Conservation (phyloP, 768 basidiomycete species). For the Amanita rubescens region DNA sequence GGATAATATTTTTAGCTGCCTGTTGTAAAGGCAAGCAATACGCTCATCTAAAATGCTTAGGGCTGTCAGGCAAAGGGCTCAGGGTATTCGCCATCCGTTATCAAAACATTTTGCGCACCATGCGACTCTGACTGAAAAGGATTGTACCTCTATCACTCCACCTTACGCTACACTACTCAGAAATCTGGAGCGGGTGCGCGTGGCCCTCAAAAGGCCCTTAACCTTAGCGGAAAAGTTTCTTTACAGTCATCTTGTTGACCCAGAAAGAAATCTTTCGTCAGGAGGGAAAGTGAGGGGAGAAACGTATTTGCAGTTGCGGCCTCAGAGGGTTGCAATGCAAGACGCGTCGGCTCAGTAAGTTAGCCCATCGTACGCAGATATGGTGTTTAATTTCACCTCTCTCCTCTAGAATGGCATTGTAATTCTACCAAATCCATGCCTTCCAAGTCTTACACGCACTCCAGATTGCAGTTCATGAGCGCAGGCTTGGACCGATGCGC, state of each 20-base stretch:
- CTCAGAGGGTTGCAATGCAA: constrained; percentile 97
- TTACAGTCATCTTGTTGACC: constrained; percentile 85
- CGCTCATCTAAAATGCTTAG: background rate
- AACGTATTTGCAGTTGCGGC: constrained; percentile 82
- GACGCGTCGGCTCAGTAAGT: constrained; percentile 87
- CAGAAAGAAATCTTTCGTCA: constrained; percentile 58
- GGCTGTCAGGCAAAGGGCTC: background rate
- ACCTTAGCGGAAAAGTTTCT: constrained; percentile 98
- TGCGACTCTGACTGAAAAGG: constrained; percentile 29
- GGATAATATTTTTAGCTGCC: background rate
- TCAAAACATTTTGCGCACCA: constrained; percentile 31
- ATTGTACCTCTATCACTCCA: constrained; percentile 66
- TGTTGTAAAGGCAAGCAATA: background rate
- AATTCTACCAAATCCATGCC: constrained; percentile 20
- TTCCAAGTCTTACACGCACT: constrained; percentile 1
- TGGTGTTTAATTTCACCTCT: constrained; percentile 10
- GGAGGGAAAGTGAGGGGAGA: constrained; percentile 75
- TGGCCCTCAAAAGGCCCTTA: constrained; percentile 68
- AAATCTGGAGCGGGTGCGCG: constrained; percentile 64
- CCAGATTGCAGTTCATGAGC: constrained; percentile 94
- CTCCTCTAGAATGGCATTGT: constrained; percentile 76
- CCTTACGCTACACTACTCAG: constrained; percentile 67
- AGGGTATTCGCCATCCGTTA: constrained; percentile 12
- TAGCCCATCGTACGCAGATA: background rate
- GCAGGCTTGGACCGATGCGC: constrained; percentile 79